These are phyloP conservation scores for Alloascoidea africana DNA, from an alignment of 805 yeast genomes.

Conservation along the genomic window DNA sequence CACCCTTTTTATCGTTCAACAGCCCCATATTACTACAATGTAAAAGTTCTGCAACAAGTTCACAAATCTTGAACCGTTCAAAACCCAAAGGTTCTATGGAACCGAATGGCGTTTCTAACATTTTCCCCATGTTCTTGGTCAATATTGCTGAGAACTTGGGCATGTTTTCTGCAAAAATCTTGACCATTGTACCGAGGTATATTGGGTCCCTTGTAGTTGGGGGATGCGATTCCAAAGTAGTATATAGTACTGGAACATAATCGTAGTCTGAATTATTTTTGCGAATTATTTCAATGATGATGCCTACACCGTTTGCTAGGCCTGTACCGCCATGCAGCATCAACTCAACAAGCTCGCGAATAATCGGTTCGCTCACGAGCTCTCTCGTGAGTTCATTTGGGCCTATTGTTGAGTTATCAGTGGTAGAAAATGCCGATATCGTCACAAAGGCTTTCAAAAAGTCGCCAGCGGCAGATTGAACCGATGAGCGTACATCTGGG, in stretches of 20 bases:
- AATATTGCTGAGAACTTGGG: slow-evolving; percentile 55
- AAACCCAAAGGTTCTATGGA: slow-evolving; percentile 68
- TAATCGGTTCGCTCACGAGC: slow-evolving; percentile 60
- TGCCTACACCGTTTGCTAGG: slow-evolving; percentile 86
- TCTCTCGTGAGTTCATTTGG: slow-evolving; percentile 91
- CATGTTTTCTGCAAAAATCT: slow-evolving; percentile 60
- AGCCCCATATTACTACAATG: slow-evolving; percentile 97
- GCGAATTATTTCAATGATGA: slow-evolving; percentile 84
- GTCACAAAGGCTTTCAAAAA: slow-evolving; percentile 88
- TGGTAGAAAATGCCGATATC: slow-evolving; percentile 83
- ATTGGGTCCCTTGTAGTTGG: slow-evolving; percentile 90
- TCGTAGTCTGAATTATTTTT: slow-evolving; percentile 96
- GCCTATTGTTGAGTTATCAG: slow-evolving; percentile 84
- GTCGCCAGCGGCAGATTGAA: slow-evolving; percentile 91
- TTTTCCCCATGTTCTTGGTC: slow-evolving; percentile 17
- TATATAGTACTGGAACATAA: slow-evolving; percentile 67
- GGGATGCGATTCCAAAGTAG: slow-evolving; percentile 77
- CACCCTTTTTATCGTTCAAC: slow-evolving; percentile 63
- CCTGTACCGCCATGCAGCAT: slow-evolving; percentile 70
- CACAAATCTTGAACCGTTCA: slow-evolving; percentile 82
- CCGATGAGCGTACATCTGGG: slow-evolving; percentile 51
- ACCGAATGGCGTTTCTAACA: slow-evolving; percentile 50
- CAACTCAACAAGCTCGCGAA: slow-evolving; percentile 50
- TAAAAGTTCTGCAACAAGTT: slow-evolving; percentile 80
- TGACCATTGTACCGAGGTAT: slow-evolving; percentile 74